These are phyloP conservation scores for Mycena metata DNA, from an alignment of 768 basidiomycete species.

Conservation along the genomic window DNA sequence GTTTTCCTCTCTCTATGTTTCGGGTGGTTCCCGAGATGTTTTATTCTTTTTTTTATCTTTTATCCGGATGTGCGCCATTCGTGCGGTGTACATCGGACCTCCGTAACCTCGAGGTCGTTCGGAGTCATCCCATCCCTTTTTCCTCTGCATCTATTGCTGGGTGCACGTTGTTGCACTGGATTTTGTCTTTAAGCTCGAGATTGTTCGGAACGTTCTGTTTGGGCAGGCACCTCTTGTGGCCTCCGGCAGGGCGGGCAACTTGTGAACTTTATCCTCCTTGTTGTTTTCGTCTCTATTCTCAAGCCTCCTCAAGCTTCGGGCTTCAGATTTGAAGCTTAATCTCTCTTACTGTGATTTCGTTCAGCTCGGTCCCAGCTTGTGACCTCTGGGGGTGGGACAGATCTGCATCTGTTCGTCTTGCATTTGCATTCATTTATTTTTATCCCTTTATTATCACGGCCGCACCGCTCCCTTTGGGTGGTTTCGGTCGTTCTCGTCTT, in stretches of 20 bases:
- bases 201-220: slow-evolving; percentile 18
- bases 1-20: neutral
- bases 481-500: slow-evolving; percentile 10
- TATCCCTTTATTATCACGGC: neutral
- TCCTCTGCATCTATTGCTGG: neutral
- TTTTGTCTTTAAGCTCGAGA: neutral
- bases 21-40: slow-evolving; percentile 13
- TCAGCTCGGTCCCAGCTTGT: neutral
- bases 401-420: neutral
- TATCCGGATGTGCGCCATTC: slow-evolving; percentile 7
- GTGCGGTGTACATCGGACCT: slow-evolving; percentile 8
- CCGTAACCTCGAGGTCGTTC: slow-evolving; percentile 6
- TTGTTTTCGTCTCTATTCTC: neutral
- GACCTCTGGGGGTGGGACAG: slow-evolving; percentile 15
- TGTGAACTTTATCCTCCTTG: neutral
- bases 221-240: neutral
- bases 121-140: slow-evolving; percentile 19
- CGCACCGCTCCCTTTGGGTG: slow-evolving; percentile 24
- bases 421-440: neutral
- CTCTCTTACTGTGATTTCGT: slow-evolving; percentile 3
- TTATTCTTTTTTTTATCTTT: neutral
- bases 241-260: neutral
- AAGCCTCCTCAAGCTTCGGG: neutral
- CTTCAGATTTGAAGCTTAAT: slow-evolving; percentile 4
- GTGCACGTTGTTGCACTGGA: slow-evolving; percentile 10